A percentile compares a stretch with the other conserved stretches of the same genome.
Evolutionary conservation across 805 yeast species (phyloP).

Genomic region (Lachancea dasiensis): DNA sequence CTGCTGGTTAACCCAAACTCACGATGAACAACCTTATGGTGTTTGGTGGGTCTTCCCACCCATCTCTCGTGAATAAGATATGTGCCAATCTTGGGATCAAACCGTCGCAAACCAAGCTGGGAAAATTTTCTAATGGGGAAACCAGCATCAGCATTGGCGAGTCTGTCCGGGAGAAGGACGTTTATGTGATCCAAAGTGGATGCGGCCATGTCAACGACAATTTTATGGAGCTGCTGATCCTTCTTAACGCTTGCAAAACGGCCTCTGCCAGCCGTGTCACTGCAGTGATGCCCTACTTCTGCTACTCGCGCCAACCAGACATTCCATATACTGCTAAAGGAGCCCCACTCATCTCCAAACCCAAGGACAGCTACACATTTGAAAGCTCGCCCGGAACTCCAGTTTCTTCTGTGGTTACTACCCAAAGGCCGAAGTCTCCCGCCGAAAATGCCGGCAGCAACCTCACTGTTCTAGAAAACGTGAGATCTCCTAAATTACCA

Average conservation of each 20-base stretch:
- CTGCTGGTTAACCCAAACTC: too few relatives aligned
- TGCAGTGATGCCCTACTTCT: conserved; percentile 88
- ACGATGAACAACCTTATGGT: conserved; percentile 87
- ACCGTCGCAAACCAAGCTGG: conserved; percentile 57
- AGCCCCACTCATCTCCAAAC: conserved; percentile 50
- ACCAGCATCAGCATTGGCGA: conserved; percentile 80
- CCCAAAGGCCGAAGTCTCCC: conserved; percentile 19
- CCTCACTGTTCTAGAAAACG: neutral
- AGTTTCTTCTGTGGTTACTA: conserved; percentile 21
- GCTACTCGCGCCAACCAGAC: conserved; percentile 95
- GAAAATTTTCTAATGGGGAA: conserved; percentile 85
- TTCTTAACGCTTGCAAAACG: conserved; percentile 87
- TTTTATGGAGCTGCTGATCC: conserved; percentile 73
- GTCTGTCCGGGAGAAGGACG: conserved; percentile 94
- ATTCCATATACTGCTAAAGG: conserved; percentile 76
- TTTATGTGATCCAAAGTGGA: conserved; percentile 79
- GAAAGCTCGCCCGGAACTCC: conserved; percentile 52
- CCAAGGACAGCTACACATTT: conserved; percentile 38
- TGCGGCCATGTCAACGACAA: conserved; percentile 85
- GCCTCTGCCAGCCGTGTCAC: conserved; percentile 87
- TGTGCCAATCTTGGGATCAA: conserved; percentile 73
- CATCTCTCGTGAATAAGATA: conserved; percentile 64
- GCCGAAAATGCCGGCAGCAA: neutral
- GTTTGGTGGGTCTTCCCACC: conserved; percentile 88
- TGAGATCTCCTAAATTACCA: conserved; percentile 6